Percentiles rank a stretch among this genome's conserved stretches.
Conservation (phyloP, 192 early-diverging fungal genomes). For the Entomortierella parvispora region DNA sequence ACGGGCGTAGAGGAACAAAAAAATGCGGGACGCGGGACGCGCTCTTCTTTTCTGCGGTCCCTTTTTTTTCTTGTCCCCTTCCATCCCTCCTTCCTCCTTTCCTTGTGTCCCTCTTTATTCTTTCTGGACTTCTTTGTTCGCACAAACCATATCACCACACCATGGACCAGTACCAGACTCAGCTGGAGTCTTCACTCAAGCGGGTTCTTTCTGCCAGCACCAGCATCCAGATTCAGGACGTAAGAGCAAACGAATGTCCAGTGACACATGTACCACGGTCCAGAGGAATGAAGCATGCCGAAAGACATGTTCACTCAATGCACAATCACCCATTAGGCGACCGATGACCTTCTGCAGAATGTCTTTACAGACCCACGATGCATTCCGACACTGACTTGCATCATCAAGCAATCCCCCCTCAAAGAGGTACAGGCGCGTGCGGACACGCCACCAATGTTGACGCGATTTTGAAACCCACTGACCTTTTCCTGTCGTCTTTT, state of each 20-base stretch:
- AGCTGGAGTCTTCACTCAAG: too few species aligned
- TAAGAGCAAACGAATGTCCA: not conserved
- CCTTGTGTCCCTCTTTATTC: too few species aligned
- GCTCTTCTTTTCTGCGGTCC: not conserved
- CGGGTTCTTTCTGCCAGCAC: too few species aligned
- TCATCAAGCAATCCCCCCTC: slow-evolving; percentile 69
- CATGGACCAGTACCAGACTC: too few species aligned
- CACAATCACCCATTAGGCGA: too few species aligned
- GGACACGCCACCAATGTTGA: not conserved
- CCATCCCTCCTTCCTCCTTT: too few species aligned
- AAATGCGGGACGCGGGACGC: not conserved
- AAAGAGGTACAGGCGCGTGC: slow-evolving; percentile 43
- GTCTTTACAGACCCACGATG: slow-evolving; percentile 72
- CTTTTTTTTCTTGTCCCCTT: slow-evolving; percentile 4
- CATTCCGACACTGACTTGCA: slow-evolving; percentile 79
- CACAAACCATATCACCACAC: too few species aligned
- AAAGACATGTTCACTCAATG: not conserved
- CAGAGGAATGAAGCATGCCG: not conserved
- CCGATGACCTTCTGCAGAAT: not conserved
- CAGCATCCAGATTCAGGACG: too few species aligned
- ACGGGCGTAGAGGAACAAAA: not conserved
- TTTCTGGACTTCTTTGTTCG: too few species aligned
- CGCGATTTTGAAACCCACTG: not conserved
- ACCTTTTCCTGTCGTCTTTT: not conserved
- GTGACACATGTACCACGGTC: not conserved